A percentile compares a stretch with the other conserved stretches of the same genome.
These are phyloP conservation scores for Polytrichum commune DNA, from an alignment of 225 moss, liverwort and hornwort species.

Conservation along the genomic window DNA sequence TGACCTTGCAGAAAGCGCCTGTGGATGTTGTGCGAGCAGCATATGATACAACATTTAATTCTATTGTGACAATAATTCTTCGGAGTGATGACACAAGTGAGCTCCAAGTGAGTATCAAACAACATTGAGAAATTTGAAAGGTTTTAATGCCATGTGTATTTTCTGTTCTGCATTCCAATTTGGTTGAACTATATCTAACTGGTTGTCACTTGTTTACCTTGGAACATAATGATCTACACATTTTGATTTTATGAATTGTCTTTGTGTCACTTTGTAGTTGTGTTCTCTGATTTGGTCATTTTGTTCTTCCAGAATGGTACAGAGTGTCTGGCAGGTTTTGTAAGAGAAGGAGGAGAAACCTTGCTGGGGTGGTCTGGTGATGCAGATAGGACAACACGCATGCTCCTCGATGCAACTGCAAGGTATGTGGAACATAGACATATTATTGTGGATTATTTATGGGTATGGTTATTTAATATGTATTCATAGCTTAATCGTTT, in stretches of 20 bases:
- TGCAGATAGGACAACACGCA: slow-evolving; percentile 56
- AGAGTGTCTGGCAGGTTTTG: slow-evolving; percentile 78
- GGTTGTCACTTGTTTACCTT: not conserved
- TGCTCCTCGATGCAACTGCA: slow-evolving; percentile 83
- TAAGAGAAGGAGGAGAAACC: slow-evolving; percentile 84
- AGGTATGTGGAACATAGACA: slow-evolving; percentile 31
- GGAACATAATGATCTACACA: not conserved
- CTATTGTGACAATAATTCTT: slow-evolving; percentile 68
- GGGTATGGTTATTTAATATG: no score
- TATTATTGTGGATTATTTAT: no score
- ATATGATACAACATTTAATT: slow-evolving; percentile 67
- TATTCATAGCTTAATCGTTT: no score
- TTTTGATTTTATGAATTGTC: slow-evolving; percentile 1
- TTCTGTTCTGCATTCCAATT: not conserved
- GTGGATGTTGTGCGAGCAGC: slow-evolving; percentile 62
- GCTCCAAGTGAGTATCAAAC: slow-evolving; percentile 60
- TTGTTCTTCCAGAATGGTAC: slow-evolving; percentile 70
- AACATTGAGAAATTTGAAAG: not conserved
- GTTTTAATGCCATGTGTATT: not conserved
- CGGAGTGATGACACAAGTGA: slow-evolving; percentile 79
- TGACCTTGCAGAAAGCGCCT: slow-evolving; percentile 67
- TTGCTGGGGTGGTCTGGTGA: slow-evolving; percentile 74
- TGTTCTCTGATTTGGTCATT: slow-evolving; percentile 15
- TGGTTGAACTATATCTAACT: not conserved
- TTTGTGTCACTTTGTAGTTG: not conserved